Conservation (phyloP, 345 rosid genomes). For the Citrus trifoliata region DNA sequence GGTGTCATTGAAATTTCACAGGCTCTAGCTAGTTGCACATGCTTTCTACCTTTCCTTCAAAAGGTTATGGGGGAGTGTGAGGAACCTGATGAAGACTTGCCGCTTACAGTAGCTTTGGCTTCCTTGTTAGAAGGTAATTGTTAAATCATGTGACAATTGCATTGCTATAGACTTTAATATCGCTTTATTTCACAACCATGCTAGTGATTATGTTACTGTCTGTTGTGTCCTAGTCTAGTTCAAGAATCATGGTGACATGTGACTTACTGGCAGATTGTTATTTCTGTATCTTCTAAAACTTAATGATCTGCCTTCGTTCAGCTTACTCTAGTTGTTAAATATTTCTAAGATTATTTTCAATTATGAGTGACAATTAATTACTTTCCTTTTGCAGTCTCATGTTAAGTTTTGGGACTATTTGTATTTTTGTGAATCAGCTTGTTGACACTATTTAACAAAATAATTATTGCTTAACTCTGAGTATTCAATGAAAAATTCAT, state of each 20-base stretch:
- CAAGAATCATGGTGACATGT: not conserved
- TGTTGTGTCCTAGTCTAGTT: not conserved
- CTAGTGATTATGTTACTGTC: not conserved
- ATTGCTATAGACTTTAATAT: not conserved
- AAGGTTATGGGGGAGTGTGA: conserved; percentile 51
- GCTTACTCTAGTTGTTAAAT: not conserved
- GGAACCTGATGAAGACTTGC: conserved; percentile 45
- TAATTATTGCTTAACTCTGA: not conserved
- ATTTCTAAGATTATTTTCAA: not conserved
- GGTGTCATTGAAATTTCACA: conserved; percentile 23
- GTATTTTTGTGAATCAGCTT: not conserved
- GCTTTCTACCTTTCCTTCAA: conserved; percentile 58
- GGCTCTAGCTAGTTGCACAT: conserved; percentile 80
- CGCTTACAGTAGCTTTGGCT: conserved; percentile 62
- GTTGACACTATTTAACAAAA: not conserved
- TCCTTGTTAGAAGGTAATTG: conserved; percentile 54
- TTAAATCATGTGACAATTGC: not conserved
- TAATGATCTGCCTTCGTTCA: not conserved
- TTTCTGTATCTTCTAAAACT: not conserved
- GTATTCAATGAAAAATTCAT: not conserved
- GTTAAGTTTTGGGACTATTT: not conserved
- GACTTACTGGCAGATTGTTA: not conserved
- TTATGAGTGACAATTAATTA: not conserved
- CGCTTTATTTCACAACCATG: not conserved
- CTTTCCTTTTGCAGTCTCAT: not conserved